A percentile compares a stretch with the other conserved stretches of the same genome.
Conservation (phyloP, 2,329 filamentous ascomycete genomes). For the Ceratocystis alfenasii region DNA sequence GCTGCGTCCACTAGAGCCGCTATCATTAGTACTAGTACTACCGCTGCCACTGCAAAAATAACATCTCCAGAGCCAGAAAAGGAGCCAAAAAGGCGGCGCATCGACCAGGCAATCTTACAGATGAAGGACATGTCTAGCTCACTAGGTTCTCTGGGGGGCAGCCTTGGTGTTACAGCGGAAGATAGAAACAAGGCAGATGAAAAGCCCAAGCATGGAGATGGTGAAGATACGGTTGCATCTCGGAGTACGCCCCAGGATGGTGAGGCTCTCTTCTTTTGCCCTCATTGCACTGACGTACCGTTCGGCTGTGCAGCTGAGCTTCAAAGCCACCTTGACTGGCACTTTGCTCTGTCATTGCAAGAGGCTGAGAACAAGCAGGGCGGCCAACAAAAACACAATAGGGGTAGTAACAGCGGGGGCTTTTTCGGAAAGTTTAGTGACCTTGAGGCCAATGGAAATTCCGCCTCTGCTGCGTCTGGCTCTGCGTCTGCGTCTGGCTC, state of each 20-base stretch:
- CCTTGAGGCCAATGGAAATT: neutral
- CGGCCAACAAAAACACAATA: conserved; percentile 1
- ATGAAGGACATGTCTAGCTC: neutral
- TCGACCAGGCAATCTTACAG: neutral
- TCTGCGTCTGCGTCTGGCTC: neutral
- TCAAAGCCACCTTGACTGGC: conserved; percentile 82
- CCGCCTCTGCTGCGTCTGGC: neutral
- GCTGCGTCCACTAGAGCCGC: no score
- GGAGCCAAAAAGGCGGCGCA: conserved; percentile 8
- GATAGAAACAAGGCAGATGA: neutral
- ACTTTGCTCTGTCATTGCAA: conserved; percentile 80
- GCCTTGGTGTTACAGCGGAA: no score
- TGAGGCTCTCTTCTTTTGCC: conserved; percentile 18
- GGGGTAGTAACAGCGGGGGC: neutral
- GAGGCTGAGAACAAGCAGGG: conserved; percentile 35
- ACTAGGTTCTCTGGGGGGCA: neutral
- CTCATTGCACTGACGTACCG: conserved; percentile 11
- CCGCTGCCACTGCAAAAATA: no score
- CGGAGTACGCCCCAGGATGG: no score
- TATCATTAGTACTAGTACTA: no score
- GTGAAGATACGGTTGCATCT: neutral
- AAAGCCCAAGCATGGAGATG: neutral
- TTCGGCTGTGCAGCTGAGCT: conserved; percentile 39
- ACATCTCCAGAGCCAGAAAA: neutral
- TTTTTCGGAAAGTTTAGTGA: neutral